phyloP scores from a whole-genome alignment of 139 green algal species.

The Haematococcus sp. region DNA sequence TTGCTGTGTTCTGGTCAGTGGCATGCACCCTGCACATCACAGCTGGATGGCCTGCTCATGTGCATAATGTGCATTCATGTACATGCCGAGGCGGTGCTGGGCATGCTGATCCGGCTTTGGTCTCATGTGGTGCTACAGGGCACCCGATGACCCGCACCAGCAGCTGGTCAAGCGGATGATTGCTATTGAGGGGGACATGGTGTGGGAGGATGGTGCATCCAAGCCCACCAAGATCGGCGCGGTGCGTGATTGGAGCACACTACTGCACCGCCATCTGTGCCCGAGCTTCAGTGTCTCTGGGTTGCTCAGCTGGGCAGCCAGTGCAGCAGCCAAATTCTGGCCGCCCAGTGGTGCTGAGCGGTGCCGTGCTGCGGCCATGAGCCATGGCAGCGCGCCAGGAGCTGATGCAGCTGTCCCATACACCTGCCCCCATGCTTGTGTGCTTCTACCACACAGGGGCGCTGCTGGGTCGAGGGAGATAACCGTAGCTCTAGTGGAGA shows the following conservation, averaged over 20 bases:
- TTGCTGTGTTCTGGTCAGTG: conserved; percentile 61
- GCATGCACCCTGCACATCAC: too few relatives aligned
- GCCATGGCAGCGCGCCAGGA: too few relatives aligned
- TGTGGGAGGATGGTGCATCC: conserved; percentile 49
- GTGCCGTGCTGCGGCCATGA: too few relatives aligned
- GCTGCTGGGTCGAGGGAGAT: conserved; percentile 88
- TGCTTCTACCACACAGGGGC: conserved; percentile 47
- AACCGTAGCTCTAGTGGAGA: conserved; percentile 56
- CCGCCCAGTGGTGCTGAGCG: background rate
- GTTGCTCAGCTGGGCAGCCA: background rate
- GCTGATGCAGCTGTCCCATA: too few relatives aligned
- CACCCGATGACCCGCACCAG: conserved; percentile 63
- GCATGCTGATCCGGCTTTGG: background rate
- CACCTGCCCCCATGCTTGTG: background rate
- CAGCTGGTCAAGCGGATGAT: conserved; percentile 79
- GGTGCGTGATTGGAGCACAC: conserved; percentile 15
- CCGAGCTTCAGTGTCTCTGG: background rate
- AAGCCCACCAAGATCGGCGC: conserved; percentile 50
- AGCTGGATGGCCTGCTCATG: too few relatives aligned
- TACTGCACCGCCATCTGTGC: background rate
- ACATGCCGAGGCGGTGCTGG: too few relatives aligned
- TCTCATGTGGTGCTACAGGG: conserved; percentile 32
- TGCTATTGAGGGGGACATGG: conserved; percentile 75
- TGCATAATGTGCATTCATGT: background rate
- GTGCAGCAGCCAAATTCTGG: background rate